Conservation (phyloP, 1,139 yeast species). For the Sugiyamaella xylanicola region DNA sequence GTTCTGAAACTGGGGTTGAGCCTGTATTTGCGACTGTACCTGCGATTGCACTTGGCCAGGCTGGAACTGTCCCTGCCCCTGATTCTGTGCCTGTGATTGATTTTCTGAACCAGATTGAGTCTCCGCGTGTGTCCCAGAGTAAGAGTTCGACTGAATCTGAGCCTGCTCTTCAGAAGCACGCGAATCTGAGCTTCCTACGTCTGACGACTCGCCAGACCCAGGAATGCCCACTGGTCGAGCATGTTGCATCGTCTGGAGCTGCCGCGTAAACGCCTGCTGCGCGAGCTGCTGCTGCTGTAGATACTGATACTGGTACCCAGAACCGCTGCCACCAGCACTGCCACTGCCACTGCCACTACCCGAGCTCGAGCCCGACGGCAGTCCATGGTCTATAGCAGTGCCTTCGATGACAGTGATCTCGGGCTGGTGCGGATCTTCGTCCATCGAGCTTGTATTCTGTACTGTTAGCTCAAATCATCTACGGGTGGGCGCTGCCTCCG, state of each 20-base stretch:
- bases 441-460: conserved; percentile 13
- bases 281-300: conserved; percentile 32
- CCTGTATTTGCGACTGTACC: conserved; percentile 9
- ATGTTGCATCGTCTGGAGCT: conserved; percentile 22
- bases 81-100: neutral
- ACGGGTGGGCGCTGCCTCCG: neutral
- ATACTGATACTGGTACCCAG: conserved; percentile 29
- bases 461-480: neutral
- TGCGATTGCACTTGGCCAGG: neutral
- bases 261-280: conserved; percentile 28
- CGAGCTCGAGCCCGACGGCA: conserved; percentile 13
- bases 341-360: conserved; percentile 4
- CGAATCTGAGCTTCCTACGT: neutral
- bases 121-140: no score
- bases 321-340: conserved; percentile 11
- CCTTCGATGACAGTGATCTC: conserved; percentile 23
- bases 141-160: neutral
- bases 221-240: conserved; percentile 32
- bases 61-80: neutral
- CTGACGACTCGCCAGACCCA: conserved; percentile 5
- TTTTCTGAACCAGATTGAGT: neutral
- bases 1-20: neutral
- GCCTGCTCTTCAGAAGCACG: neutral
- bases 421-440: conserved; percentile 17
- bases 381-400: conserved; percentile 13